phyloP scores from a whole-genome alignment of 345 rosid genomes.

The Dovyalis caffra region DNA sequence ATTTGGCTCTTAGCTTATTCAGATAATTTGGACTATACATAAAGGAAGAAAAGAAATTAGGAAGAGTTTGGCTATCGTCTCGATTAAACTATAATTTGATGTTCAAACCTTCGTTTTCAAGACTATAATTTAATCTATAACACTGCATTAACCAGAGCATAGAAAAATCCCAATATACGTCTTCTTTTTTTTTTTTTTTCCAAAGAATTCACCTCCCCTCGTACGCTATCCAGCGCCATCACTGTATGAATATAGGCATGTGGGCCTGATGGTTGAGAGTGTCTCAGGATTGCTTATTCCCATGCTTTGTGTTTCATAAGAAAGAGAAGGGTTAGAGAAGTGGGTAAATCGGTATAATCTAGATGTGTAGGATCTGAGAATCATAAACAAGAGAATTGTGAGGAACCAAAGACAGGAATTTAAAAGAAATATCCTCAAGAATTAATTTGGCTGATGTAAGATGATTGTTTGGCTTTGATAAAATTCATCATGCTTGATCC shows the following conservation, averaged over 20 bases:
- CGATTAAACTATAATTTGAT: no score
- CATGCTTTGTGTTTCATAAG: background rate
- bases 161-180: no score
- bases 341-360: background rate
- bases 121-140: no score
- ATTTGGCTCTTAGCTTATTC: background rate
- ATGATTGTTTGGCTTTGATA: slow-evolving; percentile 58
- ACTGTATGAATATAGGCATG: background rate
- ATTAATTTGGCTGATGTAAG: slow-evolving; percentile 48
- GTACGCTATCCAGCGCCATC: no score
- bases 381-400: background rate
- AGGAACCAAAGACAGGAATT: background rate
- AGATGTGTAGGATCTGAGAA: background rate
- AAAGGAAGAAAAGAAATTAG: no score
- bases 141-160: no score
- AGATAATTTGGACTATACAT: background rate
- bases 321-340: background rate
- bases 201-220: background rate
- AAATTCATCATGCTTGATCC: slow-evolving; percentile 52
- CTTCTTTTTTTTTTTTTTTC: no score
- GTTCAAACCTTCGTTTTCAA: no score
- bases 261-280: background rate
- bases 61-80: no score
- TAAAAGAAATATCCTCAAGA: slow-evolving; percentile 23
- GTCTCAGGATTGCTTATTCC: background rate